Conservation (phyloP, 495 filamentous ascomycete species). For the Penicillium tannophilum region DNA sequence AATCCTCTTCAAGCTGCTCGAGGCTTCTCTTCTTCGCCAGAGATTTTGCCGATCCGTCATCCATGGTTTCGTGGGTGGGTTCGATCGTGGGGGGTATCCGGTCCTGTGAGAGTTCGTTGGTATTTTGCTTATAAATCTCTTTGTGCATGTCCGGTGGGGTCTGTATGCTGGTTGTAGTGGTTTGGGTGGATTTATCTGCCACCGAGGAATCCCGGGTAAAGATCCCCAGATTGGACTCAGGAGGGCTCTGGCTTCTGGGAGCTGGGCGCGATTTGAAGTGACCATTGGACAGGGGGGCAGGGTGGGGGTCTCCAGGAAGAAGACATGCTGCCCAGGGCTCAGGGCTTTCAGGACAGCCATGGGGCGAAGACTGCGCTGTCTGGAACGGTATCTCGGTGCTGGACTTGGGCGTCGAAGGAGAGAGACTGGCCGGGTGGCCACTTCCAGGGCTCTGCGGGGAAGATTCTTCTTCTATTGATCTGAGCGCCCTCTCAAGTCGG, state of each 20-base stretch:
- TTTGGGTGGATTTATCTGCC: neutral
- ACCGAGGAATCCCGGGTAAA: neutral
- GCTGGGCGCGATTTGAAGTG: too few species aligned
- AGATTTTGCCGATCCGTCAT: conserved; percentile 22
- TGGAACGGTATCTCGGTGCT: neutral
- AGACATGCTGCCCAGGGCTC: too few species aligned
- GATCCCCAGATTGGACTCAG: neutral
- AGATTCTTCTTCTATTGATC: too few species aligned
- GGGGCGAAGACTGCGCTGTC: neutral
- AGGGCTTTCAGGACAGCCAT: neutral
- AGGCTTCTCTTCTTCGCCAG: conserved; percentile 55
- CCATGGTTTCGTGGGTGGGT: conserved; percentile 7
- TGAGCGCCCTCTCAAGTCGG: too few species aligned
- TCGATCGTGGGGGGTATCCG: neutral
- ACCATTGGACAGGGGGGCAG: too few species aligned
- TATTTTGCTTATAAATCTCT: neutral
- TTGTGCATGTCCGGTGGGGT: neutral
- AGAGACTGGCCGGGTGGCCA: too few species aligned
- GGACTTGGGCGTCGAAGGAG: neutral
- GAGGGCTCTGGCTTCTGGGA: neutral
- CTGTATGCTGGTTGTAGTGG: neutral
- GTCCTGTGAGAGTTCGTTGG: conserved; percentile 18
- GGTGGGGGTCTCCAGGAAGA: too few species aligned
- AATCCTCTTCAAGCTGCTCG: conserved; percentile 51
- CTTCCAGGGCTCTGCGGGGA: too few species aligned